Base-by-base conservation (phyloP, 305 asterid species). In the Fraxinus ornus region DNA sequence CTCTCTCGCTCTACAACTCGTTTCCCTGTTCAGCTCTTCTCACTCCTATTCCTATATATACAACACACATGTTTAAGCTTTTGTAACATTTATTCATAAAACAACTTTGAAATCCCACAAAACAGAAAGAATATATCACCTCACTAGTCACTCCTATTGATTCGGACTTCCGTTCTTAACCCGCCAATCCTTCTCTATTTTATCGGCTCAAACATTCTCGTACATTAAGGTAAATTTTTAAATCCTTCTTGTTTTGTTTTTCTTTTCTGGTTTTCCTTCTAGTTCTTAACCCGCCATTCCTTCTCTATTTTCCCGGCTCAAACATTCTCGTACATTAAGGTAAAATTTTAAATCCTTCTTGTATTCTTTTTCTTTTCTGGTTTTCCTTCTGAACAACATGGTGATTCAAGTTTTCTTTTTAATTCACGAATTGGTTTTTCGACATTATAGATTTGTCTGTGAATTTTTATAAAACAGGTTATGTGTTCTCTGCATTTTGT, bases 151-250 rank as follows among this genome's bases (percentile, higher is more conserved):
- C 32, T 28, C 87, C 80, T 76, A 74, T 47, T 52, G 17, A 26
- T 21, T 76, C 47, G 80, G 82, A 75, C 32, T 49, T 73, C 36
- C 87, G 30, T 75, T 68, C 76, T 57, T 52, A 55, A 36, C 47
- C 33, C 78, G 26, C 28, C 80, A 72, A 21, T 68, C 64, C 68
- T 86, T 80, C 82, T 75, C 81, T 76, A 60, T 72, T 85, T 77
- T 81, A 33, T 66, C 71, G 36, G 76, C 74, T 77, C 66, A 76
- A 9, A 47, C 79, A 60, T 66, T 76, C 66, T 78, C 26, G 35
- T 75, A 32, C 83, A 70, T 82, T 79, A 47, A 88, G 91, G 88
- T 86, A 82, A 80, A 66, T 2, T 3, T 3, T 80, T 75, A 70
- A 33, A 77, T 80, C 52, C 84, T 84, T 76, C 70, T 22, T 19